Evolutionary conservation across 2,329 filamentous ascomycete genomes (phyloP), one percentile per base, ranked within the genome.

Genomic region (Exophiala sp.): DNA sequence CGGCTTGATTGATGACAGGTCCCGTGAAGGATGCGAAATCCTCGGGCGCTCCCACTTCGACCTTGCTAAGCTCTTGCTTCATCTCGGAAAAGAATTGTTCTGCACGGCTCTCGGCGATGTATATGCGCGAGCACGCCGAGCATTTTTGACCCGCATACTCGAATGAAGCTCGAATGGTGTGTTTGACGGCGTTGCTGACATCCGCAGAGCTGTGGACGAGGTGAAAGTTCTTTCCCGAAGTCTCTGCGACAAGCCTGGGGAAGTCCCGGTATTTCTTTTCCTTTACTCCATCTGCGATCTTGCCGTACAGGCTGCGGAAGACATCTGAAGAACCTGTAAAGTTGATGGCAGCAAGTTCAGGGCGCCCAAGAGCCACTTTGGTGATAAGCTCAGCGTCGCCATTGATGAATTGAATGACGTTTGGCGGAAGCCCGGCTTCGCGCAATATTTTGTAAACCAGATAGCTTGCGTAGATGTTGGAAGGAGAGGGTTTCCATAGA

Each of bases 131-230:
- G 16, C 85, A 88, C 50, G 88, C 88, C 63, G 84, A 88, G 77
- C 88, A 92, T 72, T 92, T 92, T 69, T 92, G 88, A 38, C 88
- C 88, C 69, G 90, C 87, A 74, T 83, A 91, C 72, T 92, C 88
- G 65, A 91, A 91, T 3, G 88, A 87, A 44, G 86, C 88, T 52
- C 88, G 86, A 32, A 91, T 81, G 1, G 87, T 91, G 69, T 91
- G 85, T 60, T 86, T 77, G 39, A 81, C 87, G n/a, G 87, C 87
- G 65, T 90, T 91, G 57, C 82, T 74, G 45, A 91, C 72, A 59
- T 91, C 85, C 20, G 88, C 88, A 10, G 82, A 83, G 12, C 76
- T 73, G 74, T 92, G 88, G 32, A 92, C 71, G 39, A 91, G 72
- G 71, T 91, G 88, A 77, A 89, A 91, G 78, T 92, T 91, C 81